These are phyloP conservation scores for Dothidotthia symphoricarpi DNA, from an alignment of 2,329 filamentous ascomycete genomes.

Conservation along the genomic window DNA sequence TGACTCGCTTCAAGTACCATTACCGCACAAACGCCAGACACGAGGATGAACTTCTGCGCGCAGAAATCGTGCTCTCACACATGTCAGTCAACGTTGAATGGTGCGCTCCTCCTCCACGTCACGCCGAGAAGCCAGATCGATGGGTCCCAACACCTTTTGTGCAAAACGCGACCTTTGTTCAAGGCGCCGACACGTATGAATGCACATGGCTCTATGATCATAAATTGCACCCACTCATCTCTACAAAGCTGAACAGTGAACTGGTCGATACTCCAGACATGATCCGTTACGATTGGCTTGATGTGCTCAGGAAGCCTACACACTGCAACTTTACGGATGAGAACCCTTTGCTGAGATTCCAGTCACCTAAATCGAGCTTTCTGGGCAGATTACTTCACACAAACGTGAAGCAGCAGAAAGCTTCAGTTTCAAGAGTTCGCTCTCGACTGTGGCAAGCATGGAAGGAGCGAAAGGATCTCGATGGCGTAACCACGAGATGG, in stretches of 20 bases:
- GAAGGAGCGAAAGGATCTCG: slow-evolving; percentile 42
- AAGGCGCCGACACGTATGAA: slow-evolving; percentile 54
- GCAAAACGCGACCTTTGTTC: slow-evolving; percentile 55
- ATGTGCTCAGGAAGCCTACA: slow-evolving; percentile 41
- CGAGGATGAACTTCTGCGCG: slow-evolving; percentile 56
- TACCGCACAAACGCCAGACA: slow-evolving; percentile 56
- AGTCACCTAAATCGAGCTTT: slow-evolving; percentile 36
- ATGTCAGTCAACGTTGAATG: slow-evolving; percentile 56
- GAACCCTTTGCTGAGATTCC: slow-evolving; percentile 53
- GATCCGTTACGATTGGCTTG: slow-evolving; percentile 50
- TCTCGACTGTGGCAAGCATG: slow-evolving; percentile 44
- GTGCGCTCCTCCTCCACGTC: slow-evolving; percentile 52
- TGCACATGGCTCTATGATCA: slow-evolving; percentile 47
- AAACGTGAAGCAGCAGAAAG: slow-evolving; percentile 42
- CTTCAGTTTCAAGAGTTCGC: slow-evolving; percentile 40
- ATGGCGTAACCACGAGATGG: slow-evolving; percentile 43
- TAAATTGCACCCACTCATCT: slow-evolving; percentile 42
- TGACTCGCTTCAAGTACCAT: slow-evolving; percentile 55
- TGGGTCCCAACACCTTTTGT: slow-evolving; percentile 58
- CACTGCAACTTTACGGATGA: slow-evolving; percentile 47
- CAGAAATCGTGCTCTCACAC: slow-evolving; percentile 55
- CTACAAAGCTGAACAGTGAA: slow-evolving; percentile 50
- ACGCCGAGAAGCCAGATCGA: slow-evolving; percentile 52
- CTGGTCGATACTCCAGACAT: slow-evolving; percentile 55
- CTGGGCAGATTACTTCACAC: slow-evolving; percentile 37